Conservation (phyloP, 306 rosid species). For the Inga laurina region DNA sequence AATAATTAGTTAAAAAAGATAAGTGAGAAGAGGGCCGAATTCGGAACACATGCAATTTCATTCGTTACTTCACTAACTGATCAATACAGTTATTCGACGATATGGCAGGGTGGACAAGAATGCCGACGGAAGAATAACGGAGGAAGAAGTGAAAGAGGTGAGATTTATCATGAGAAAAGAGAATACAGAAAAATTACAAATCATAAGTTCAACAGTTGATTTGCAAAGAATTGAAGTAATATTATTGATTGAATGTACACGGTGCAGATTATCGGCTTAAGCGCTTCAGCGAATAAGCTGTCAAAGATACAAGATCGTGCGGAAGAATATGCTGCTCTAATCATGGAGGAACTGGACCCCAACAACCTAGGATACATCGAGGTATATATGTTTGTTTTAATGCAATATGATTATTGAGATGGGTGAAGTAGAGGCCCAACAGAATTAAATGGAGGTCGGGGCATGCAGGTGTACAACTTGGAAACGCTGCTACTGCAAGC, state of each 20-base stretch:
- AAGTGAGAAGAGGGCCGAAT: background rate
- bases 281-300: conserved; percentile 88
- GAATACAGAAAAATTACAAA: background rate
- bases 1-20: background rate
- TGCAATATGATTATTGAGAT: background rate
- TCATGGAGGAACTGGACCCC: conserved; percentile 93
- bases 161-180: background rate
- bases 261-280: conserved; percentile 67
- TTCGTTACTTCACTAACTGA: conserved; percentile 10
- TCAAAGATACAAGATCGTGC: conserved; percentile 77
- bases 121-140: conserved; percentile 83
- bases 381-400: conserved; percentile 35
- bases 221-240: background rate
- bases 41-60: background rate
- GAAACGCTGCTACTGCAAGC: conserved; percentile 83
- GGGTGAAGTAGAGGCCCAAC: background rate
- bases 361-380: conserved; percentile 74
- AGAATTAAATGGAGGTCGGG: background rate
- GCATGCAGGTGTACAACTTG: conserved; percentile 69
- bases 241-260: background rate
- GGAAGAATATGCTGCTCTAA: conserved; percentile 89
- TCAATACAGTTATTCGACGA: background rate
- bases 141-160: conserved; percentile 87
- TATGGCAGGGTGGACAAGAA: conserved; percentile 85
- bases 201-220: background rate